Conservation (phyloP, 257 asterid genomes). For the Solanum pennellii region DNA sequence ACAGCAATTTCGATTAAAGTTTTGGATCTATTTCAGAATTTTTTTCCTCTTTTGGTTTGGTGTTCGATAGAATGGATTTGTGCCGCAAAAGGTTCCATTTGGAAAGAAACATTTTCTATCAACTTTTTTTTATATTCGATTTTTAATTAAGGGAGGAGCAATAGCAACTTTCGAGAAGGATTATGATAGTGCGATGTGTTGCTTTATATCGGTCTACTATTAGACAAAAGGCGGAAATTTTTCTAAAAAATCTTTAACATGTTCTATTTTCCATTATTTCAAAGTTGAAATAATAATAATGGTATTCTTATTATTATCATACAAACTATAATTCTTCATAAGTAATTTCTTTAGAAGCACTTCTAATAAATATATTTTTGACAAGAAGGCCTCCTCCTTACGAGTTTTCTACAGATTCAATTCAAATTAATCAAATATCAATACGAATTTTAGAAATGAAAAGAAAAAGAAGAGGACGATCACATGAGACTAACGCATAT, state of each 20-base stretch:
- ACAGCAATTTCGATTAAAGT: too few relatives aligned
- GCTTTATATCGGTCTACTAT: neutral
- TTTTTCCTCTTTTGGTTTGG: neutral
- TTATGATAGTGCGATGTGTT: neutral
- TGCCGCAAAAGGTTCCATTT: neutral
- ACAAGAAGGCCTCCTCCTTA: neutral
- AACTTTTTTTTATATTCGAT: too few relatives aligned
- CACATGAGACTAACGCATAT: neutral
- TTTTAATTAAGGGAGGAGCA: neutral
- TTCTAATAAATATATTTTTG: too few relatives aligned
- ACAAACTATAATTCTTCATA: neutral
- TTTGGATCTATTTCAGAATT: too few relatives aligned
- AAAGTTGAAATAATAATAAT: neutral
- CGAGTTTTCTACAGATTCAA: fast-evolving
- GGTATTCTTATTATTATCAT: too few relatives aligned
- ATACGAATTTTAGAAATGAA: too few relatives aligned
- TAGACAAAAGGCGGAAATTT: neutral
- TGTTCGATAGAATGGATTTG: neutral
- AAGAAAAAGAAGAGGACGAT: neutral
- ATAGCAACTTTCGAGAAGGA: neutral
- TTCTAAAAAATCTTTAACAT: neutral
- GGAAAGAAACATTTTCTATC: neutral
- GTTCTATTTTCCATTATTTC: neutral
- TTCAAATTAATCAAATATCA: too few relatives aligned
- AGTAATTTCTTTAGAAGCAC: neutral